These are phyloP conservation scores for Cystofilobasidium macerans DNA, from an alignment of 768 basidiomycete genomes.

Conservation along the genomic window DNA sequence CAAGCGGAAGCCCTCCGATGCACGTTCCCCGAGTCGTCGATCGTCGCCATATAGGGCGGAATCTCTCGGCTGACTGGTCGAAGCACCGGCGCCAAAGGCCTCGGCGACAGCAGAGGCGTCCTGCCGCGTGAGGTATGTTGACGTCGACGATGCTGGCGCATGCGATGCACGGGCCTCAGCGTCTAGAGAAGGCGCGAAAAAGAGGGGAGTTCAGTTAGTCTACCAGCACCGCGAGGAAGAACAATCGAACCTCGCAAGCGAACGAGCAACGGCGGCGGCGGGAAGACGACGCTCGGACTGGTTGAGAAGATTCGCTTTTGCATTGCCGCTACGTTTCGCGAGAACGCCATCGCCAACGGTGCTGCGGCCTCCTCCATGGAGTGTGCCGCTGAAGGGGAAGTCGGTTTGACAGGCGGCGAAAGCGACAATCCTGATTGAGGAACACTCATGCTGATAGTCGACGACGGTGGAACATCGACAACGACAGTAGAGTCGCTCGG, in stretches of 20 bases:
- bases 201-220: neutral
- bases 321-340: neutral
- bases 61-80: neutral
- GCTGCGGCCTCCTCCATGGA: neutral
- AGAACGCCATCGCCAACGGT: neutral
- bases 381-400: neutral
- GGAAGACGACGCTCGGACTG: conserved; percentile 10
- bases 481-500: conserved; percentile 6
- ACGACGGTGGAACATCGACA: conserved; percentile 10
- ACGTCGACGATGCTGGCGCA: conserved; percentile 3
- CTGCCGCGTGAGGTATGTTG: conserved; percentile 10
- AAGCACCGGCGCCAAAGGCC: neutral
- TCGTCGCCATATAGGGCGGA: neutral
- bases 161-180: conserved; percentile 15
- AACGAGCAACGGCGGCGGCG: conserved; percentile 19
- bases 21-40: conserved; percentile 1
- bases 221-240: neutral
- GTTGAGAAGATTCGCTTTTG: conserved; percentile 19
- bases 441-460: neutral
- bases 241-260: conserved; percentile 7
- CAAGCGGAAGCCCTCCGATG: conserved; percentile 10
- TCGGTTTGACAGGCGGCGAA: too few relatives aligned
- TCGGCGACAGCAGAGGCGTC: conserved; percentile 11
- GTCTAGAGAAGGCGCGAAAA: neutral
- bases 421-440: neutral